Percentiles rank a stretch among this genome's conserved stretches.
Evolutionary conservation across 129 eudicot genomes (phyloP).

Genomic region (Apium graveolens): DNA sequence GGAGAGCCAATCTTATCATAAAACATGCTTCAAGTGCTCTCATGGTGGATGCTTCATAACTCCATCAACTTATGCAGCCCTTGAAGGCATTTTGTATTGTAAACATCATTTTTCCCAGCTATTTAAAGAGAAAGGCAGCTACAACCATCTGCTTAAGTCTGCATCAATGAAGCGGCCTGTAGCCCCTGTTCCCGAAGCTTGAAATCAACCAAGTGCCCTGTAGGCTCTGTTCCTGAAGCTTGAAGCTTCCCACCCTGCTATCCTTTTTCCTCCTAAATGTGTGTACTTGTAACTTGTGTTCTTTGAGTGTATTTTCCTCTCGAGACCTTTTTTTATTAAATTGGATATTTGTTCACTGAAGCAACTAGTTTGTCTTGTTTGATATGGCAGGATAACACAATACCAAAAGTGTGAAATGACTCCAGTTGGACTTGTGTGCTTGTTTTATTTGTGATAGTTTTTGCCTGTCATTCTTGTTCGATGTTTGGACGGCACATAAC

Average conservation of each 20-base stretch:
- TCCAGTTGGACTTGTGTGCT: not conserved
- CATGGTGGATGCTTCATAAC: constrained; percentile 87
- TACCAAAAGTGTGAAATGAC: constrained; percentile 6
- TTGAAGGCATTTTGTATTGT: constrained; percentile 79
- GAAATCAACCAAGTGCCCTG: constrained; percentile 9
- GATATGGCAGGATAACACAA: too few species aligned
- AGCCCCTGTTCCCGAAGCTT: constrained; percentile 39
- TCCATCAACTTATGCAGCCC: constrained; percentile 92
- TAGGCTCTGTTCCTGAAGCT: constrained; percentile 67
- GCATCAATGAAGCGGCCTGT: constrained; percentile 73
- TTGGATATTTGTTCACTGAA: not conserved
- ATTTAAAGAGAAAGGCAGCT: constrained; percentile 96
- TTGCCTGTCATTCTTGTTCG: not conserved
- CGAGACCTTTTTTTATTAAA: not conserved
- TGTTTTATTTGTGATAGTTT: not conserved
- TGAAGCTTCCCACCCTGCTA: constrained; percentile 14
- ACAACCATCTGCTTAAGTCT: constrained; percentile 81
- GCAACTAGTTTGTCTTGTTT: not conserved
- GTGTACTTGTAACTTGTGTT: not conserved
- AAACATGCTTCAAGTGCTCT: constrained; percentile 91
- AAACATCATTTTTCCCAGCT: constrained; percentile 97
- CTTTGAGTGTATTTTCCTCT: not conserved
- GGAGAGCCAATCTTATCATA: constrained; percentile 75
- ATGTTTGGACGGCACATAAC: not conserved
- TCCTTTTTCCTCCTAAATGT: not conserved